Conservation (phyloP, 2,329 filamentous ascomycete genomes). For the Aspergillus brasiliensis region DNA sequence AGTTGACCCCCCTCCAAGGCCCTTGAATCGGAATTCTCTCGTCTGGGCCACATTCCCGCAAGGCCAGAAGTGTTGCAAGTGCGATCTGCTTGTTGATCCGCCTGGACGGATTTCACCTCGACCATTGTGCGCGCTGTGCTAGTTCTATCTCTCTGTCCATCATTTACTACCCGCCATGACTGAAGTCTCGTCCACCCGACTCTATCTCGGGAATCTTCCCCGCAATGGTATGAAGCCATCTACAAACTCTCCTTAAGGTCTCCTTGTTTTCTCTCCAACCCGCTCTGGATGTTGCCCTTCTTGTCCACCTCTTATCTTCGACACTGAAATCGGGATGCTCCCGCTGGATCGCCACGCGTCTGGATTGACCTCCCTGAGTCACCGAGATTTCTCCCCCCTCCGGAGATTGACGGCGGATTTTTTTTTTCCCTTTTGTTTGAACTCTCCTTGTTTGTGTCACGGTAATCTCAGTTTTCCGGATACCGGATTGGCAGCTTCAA, state of each 20-base stretch:
- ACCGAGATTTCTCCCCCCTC: constrained; percentile 8
- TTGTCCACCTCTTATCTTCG: constrained; percentile 12
- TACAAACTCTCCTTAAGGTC: constrained; percentile 32
- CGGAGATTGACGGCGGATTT: constrained; percentile 9
- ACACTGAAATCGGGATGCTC: constrained; percentile 15
- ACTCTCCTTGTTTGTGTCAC: background rate
- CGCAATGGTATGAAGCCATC: constrained; percentile 74
- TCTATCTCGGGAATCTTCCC: constrained; percentile 97
- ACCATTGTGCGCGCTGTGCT: constrained; percentile 5
- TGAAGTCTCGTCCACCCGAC: constrained; percentile 90
- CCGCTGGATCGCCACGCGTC: constrained; percentile 18
- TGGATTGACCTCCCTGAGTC: constrained; percentile 14
- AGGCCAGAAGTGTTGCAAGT: background rate
- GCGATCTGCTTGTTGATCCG: constrained; percentile 6
- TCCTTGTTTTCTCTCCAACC: constrained; percentile 15
- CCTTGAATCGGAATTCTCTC: constrained; percentile 6
- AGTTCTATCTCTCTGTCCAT: background rate
- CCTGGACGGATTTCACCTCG: constrained; percentile 3
- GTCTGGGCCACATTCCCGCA: background rate
- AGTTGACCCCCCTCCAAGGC: constrained; percentile 5
- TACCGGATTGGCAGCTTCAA: constrained; percentile 22
- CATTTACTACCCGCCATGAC: constrained; percentile 57
- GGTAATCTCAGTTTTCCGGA: background rate
- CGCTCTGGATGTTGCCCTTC: constrained; percentile 22
- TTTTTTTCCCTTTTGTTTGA: constrained; percentile 9